A percentile compares a stretch with the other conserved stretches of the same genome.
phyloP scores from a whole-genome alignment of 306 rosid genomes.

The Glycyrrhiza uralensis region DNA sequence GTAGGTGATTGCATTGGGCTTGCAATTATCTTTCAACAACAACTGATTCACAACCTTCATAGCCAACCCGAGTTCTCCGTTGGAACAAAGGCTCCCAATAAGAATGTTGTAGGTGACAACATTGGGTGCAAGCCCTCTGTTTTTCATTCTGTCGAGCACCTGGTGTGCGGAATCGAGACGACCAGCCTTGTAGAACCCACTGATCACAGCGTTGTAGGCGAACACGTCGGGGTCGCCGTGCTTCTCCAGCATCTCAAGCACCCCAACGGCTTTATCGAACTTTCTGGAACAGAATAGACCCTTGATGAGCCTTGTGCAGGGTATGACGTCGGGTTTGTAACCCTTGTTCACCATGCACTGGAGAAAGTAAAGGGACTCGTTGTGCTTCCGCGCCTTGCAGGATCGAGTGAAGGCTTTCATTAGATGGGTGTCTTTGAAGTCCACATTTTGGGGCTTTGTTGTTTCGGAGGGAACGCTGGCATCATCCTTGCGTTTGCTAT shows the following conservation, averaged over 20 bases:
- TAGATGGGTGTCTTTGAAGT: slow-evolving; percentile 51
- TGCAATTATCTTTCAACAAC: slow-evolving; percentile 59
- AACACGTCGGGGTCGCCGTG: slow-evolving; percentile 79
- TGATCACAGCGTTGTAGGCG: slow-evolving; percentile 73
- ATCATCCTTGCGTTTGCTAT: not conserved
- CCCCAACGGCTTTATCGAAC: slow-evolving; percentile 55
- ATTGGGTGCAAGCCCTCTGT: slow-evolving; percentile 64
- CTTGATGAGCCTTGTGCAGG: slow-evolving; percentile 73
- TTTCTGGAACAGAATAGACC: slow-evolving; percentile 63
- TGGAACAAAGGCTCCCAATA: slow-evolving; percentile 70
- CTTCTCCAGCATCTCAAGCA: slow-evolving; percentile 72
- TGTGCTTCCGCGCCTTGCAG: slow-evolving; percentile 60
- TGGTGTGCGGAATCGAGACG: slow-evolving; percentile 50
- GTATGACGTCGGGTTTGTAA: slow-evolving; percentile 63
- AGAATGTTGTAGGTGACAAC: slow-evolving; percentile 81
- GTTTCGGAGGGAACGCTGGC: slow-evolving; percentile 31
- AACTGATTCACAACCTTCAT: slow-evolving; percentile 59
- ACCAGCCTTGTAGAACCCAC: slow-evolving; percentile 63
- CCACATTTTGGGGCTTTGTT: slow-evolving; percentile 29
- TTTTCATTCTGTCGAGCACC: slow-evolving; percentile 71
- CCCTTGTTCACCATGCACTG: slow-evolving; percentile 61
- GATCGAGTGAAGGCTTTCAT: slow-evolving; percentile 56
- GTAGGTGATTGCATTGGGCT: slow-evolving; percentile 74
- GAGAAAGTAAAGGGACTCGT: slow-evolving; percentile 70
- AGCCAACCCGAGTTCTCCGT: slow-evolving; percentile 57